phyloP scores from a whole-genome alignment of 371 early-diverging fungal species.

The Mortierella sp. region DNA sequence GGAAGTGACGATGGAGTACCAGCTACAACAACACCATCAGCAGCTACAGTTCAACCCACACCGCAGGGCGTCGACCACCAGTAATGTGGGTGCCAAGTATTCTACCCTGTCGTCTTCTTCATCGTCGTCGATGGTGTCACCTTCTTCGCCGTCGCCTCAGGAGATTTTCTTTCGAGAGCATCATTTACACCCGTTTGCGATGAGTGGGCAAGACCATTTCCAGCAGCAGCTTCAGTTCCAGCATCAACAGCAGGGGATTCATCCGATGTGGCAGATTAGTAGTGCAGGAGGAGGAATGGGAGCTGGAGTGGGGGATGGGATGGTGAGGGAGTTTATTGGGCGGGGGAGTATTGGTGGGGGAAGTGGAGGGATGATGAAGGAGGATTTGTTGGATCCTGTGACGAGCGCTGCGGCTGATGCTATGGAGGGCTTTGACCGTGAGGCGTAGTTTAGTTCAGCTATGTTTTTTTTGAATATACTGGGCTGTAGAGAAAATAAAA shows the following conservation, averaged over 20 bases:
- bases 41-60: constrained; percentile 1
- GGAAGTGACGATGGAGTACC: constrained; percentile 2
- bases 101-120: not conserved
- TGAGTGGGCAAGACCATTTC: not conserved
- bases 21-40: not conserved
- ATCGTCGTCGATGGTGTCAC: too few relatives aligned
- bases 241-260: not conserved
- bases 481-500: not conserved
- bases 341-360: not conserved
- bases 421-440: constrained; percentile 24
- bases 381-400: constrained; percentile 16
- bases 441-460: not conserved
- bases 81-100: not conserved
- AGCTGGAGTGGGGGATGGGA: not conserved
- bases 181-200: not conserved
- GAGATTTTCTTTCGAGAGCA: not conserved
- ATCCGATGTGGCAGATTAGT: constrained; percentile 4
- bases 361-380: not conserved
- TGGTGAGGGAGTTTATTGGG: not conserved
- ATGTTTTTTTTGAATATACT: too few relatives aligned
- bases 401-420: constrained; percentile 33
- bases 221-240: not conserved
- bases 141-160: not conserved
- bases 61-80: not conserved
- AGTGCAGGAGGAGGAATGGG: not conserved